phyloP scores from a whole-genome alignment of 169 alveolate genomes.

The Cryptosporidium xiaoi region DNA sequence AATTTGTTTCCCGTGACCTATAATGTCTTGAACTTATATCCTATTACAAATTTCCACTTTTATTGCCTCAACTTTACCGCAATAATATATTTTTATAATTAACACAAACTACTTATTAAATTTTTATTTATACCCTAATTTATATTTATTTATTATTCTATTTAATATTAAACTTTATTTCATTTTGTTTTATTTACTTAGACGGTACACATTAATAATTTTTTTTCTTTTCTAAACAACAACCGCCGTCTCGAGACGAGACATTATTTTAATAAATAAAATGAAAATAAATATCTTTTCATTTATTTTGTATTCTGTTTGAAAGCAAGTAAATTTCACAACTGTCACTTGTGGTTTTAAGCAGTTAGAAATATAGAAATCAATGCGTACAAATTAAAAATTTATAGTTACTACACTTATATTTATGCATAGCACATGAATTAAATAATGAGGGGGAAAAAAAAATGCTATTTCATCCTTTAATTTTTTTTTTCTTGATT shows the following conservation, averaged over 20 bases:
- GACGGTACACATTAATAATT: slow-evolving; percentile 11
- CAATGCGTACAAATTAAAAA: no score
- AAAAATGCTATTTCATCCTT: not conserved
- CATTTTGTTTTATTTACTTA: not conserved
- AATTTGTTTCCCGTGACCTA: not conserved
- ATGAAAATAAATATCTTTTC: no score
- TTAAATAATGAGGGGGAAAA: not conserved
- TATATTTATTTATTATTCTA: not conserved
- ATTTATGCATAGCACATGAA: not conserved
- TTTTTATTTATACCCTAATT: not conserved
- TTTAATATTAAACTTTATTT: no score
- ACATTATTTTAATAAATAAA: not conserved
- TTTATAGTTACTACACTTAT: no score
- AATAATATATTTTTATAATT: no score
- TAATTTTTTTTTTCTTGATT: slow-evolving; percentile 1
- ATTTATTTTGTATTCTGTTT: no score
- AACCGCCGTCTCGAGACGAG: slow-evolving; percentile 75
- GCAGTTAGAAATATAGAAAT: no score
- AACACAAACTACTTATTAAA: not conserved
- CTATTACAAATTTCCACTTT: not conserved
- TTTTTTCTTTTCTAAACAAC: no score
- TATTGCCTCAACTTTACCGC: no score
- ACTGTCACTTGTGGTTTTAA: no score
- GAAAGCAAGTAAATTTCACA: no score
- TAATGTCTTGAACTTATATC: slow-evolving; percentile 10